A percentile compares a stretch with the other conserved stretches of the same genome.
phyloP scores from a whole-genome alignment of 208 protist genomes.

The Trypanosoma melophagium region DNA sequence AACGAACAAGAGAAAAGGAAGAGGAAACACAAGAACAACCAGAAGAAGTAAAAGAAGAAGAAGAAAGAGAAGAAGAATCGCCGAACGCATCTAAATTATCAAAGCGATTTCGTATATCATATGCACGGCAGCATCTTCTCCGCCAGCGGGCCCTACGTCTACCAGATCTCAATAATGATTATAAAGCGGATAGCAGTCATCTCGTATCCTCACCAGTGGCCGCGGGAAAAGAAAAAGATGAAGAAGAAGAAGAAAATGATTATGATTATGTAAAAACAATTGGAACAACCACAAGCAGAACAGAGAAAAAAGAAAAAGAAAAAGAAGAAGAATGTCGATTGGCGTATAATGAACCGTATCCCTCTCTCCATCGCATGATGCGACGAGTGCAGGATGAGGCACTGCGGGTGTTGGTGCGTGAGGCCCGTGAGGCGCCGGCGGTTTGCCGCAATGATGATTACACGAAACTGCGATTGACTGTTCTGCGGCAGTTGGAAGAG shows the following conservation, averaged over 20 bases:
- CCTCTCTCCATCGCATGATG: constrained; percentile 24
- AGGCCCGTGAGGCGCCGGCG: constrained; percentile 10
- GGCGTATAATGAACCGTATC: constrained; percentile 22
- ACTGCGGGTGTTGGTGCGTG: constrained; percentile 12
- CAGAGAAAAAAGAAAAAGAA: not conserved
- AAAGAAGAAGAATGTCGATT: constrained; percentile 24
- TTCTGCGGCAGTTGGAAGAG: constrained; percentile 34
- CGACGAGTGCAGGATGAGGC: constrained; percentile 30
- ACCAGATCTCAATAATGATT: not conserved
- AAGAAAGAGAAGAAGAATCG: not conserved
- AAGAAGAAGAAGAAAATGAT: not conserved
- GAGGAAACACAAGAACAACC: constrained; percentile 2
- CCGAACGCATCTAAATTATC: not conserved
- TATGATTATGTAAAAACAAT: not conserved
- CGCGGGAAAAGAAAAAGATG: not conserved
- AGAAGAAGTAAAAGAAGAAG: constrained; percentile 5
- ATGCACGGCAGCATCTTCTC: constrained; percentile 45
- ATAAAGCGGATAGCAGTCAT: not conserved
- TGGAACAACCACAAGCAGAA: not conserved
- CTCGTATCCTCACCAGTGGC: not conserved
- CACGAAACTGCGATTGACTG: constrained; percentile 29
- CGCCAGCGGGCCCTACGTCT: constrained; percentile 35
- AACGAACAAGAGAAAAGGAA: not conserved
- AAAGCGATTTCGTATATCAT: constrained; percentile 32
- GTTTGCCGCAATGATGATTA: constrained; percentile 22